phyloP scores from a whole-genome alignment of 2,329 filamentous ascomycete genomes.

The Tympanopsis confertula region DNA sequence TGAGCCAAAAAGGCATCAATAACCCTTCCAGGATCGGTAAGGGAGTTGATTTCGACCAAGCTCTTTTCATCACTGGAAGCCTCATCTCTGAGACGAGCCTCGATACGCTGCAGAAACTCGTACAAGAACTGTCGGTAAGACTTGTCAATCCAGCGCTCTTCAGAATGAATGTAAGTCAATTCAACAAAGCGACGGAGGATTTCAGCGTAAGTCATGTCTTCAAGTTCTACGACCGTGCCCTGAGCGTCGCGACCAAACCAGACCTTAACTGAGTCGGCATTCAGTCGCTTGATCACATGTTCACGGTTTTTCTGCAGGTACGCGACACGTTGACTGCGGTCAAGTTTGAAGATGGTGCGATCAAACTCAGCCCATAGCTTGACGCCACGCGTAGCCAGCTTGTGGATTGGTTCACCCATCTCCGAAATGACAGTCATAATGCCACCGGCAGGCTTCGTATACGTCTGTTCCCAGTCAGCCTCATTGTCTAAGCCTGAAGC shows the following conservation, averaged over 20 bases:
- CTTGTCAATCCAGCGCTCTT: slow-evolving; percentile 28
- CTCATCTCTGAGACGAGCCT: slow-evolving; percentile 6
- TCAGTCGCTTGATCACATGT: slow-evolving; percentile 30
- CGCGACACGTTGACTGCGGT: slow-evolving; percentile 20
- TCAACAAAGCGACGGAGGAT: slow-evolving; percentile 30
- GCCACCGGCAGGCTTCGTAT: slow-evolving; percentile 18
- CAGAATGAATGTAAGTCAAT: slow-evolving; percentile 31
- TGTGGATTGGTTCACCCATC: slow-evolving; percentile 26
- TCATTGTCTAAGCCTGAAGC: slow-evolving; percentile 25
- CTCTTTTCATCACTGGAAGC: slow-evolving; percentile 2
- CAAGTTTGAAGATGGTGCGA: slow-evolving; percentile 13
- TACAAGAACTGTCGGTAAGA: slow-evolving; percentile 9
- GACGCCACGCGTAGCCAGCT: slow-evolving; percentile 22
- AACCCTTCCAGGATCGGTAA: background rate
- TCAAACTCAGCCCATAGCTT: slow-evolving; percentile 23
- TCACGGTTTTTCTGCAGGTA: slow-evolving; percentile 27
- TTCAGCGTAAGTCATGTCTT: slow-evolving; percentile 33
- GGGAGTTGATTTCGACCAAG: background rate
- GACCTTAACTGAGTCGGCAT: slow-evolving; percentile 33
- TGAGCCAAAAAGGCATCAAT: slow-evolving; percentile 2
- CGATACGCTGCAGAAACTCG: slow-evolving; percentile 12
- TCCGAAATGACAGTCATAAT: slow-evolving; percentile 16
- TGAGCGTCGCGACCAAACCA: slow-evolving; percentile 31
- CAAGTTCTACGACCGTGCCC: slow-evolving; percentile 27
- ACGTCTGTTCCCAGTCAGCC: slow-evolving; percentile 31